phyloP scores from a whole-genome alignment of 495 filamentous ascomycete species.

The Penicillium subrubescens region DNA sequence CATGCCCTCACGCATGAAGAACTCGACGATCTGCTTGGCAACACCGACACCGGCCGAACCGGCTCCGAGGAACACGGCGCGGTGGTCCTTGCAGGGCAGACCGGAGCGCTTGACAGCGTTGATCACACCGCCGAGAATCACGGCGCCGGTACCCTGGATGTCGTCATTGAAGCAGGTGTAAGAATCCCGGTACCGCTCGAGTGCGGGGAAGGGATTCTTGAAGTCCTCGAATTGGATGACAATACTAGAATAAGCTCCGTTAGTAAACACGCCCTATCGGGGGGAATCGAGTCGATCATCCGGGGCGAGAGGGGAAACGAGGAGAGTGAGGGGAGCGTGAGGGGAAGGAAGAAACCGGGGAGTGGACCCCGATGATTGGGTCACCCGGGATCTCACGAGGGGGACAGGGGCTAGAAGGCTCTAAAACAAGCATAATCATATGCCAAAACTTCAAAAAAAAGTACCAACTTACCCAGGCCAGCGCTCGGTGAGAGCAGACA shows the following conservation, averaged over 20 bases:
- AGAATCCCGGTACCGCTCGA: constrained; percentile 81
- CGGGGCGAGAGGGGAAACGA: neutral
- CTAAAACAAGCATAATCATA: constrained; percentile 1
- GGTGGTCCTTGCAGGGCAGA: constrained; percentile 85
- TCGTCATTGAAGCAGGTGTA: constrained; percentile 99
- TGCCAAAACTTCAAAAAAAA: neutral
- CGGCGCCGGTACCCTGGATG: constrained; percentile 96
- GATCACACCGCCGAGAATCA: constrained; percentile 92
- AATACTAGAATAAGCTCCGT: constrained; percentile 57
- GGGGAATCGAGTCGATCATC: constrained; percentile 14
- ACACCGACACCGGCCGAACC: constrained; percentile 96
- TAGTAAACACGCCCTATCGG: constrained; percentile 23
- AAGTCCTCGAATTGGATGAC: constrained; percentile 99
- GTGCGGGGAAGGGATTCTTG: constrained; percentile 94
- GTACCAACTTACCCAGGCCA: constrained; percentile 67
- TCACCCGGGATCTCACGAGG: constrained; percentile 23
- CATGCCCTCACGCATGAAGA: constrained; percentile 89
- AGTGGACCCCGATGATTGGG: constrained; percentile 4
- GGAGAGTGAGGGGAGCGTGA: constrained; percentile 11
- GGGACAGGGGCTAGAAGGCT: neutral
- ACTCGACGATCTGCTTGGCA: constrained; percentile 93
- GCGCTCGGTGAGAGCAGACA: constrained; percentile 84
- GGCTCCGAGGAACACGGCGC: constrained; percentile 93
- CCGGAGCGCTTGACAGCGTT: constrained; percentile 89
- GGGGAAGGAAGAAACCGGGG: constrained; percentile 7